phyloP scores from a whole-genome alignment of 2,329 filamentous ascomycete species.

The Curvularia lunata region DNA sequence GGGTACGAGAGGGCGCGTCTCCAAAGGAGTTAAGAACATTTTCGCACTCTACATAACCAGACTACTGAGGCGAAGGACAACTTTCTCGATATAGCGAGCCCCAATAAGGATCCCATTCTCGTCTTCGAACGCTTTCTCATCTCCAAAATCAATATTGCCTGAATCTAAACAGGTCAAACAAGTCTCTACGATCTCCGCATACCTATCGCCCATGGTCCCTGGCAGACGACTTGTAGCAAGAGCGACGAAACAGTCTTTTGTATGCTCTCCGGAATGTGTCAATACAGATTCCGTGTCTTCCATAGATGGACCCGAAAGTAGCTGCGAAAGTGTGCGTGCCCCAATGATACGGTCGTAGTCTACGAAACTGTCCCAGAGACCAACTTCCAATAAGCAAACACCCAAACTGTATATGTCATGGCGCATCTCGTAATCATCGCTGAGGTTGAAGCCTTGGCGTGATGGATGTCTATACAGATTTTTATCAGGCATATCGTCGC shows the following conservation, averaged over 20 bases:
- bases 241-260: background rate
- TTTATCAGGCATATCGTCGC: constrained; percentile 51
- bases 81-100: constrained; percentile 43
- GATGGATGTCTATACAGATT: constrained; percentile 60
- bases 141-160: constrained; percentile 27
- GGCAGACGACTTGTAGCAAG: constrained; percentile 4
- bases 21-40: too few relatives aligned
- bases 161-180: constrained; percentile 29
- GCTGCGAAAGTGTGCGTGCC: background rate
- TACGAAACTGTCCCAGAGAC: constrained; percentile 54
- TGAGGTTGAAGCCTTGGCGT: constrained; percentile 52
- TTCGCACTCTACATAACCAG: background rate
- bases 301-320: constrained; percentile 14
- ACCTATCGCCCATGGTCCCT: constrained; percentile 43
- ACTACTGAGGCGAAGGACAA: constrained; percentile 8
- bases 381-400: constrained; percentile 61
- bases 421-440: constrained; percentile 57
- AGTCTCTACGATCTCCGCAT: constrained; percentile 29
- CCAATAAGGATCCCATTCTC: constrained; percentile 39
- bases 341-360: constrained; percentile 15
- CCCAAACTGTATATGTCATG: constrained; percentile 65
- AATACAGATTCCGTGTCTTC: background rate
- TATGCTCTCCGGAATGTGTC: too few relatives aligned
- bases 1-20: too few relatives aligned
- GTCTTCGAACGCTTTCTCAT: constrained; percentile 35